Evolutionary conservation across 2,329 filamentous ascomycete species (phyloP), one percentile per base, ranked within the genome.

Genomic region (Claviceps fusiformis): DNA sequence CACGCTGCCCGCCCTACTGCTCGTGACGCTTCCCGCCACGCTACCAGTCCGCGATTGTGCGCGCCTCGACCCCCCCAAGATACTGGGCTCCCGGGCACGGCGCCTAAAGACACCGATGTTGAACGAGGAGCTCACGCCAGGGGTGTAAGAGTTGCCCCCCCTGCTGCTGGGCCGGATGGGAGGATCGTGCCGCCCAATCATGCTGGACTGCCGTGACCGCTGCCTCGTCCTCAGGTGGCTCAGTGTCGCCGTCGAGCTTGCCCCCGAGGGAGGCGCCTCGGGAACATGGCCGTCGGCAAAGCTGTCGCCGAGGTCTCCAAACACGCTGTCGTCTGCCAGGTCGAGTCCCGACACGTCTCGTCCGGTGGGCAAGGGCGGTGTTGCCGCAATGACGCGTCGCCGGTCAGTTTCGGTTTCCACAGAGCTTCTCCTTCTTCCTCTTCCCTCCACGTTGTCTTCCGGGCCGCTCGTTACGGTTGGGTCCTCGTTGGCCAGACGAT

Each of bases 21-120:
- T 55, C 9, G 53, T 15, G 17, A 41, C 41, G 24, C 55, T 57
- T 11, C 48, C 55, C 3, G 55, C 47, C 3, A 54, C 41, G 29
- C 56, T 57, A 11, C 56, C 51, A 4, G 62, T 68, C 63, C 70
- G 62, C n/a, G 64, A 64, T 29, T 65, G 64, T 24, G 69, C 64
- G 56, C 69, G 79, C 57, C 76, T 74, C 3, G 71, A 71, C 1
- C 77, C 76, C 5, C 79, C 76, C 46, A 85, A 65, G 54, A 85
- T 83, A 64, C 81, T 85, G 2, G 79, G 80, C 63, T 85, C 80
- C 49, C 81, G 72, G 19, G 72, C 72, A 48, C 81, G 74, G 44
- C 80, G 71, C 63, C 73, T 77, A 65, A 85, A 85, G 5, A 73
- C 68, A 15, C 79, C 79, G 52, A 83, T 74, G 56, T 78, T 83